These are phyloP conservation scores for Globomyces pollinis-pini DNA, from an alignment of 192 early-diverging fungal species.

Conservation along the genomic window DNA sequence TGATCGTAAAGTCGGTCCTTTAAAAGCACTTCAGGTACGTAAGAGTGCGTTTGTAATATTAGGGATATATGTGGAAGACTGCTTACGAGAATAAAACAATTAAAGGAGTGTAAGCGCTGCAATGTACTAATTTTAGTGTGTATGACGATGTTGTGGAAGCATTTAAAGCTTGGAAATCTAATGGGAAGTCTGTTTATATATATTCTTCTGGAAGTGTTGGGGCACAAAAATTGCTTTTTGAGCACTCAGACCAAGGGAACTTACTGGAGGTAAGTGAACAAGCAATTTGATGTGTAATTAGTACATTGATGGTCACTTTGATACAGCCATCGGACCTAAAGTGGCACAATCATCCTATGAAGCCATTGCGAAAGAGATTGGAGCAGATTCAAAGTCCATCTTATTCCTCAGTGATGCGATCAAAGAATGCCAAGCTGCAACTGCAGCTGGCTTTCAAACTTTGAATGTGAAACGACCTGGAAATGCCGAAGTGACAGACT, in stretches of 20 bases:
- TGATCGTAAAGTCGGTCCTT: conserved; percentile 84
- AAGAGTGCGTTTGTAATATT: conserved; percentile 75
- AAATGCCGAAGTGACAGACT: conserved; percentile 6
- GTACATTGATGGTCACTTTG: conserved; percentile 82
- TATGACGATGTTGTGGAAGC: conserved; percentile 81
- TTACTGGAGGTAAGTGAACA: no score
- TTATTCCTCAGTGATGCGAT: conserved; percentile 93
- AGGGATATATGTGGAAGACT: conserved; percentile 92
- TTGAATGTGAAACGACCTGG: background rate
- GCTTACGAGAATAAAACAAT: conserved; percentile 75
- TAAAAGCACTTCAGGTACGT: conserved; percentile 20
- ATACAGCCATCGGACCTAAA: conserved; percentile 85
- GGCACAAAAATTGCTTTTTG: conserved; percentile 92
- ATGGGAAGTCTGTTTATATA: conserved; percentile 69
- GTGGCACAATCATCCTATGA: conserved; percentile 59
- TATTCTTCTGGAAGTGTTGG: conserved; percentile 93
- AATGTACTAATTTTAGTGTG: no score
- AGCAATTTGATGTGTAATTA: no score
- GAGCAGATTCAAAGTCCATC: conserved; percentile 34
- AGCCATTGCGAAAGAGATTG: conserved; percentile 66
- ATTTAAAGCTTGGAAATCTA: conserved; percentile 59
- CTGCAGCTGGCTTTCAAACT: background rate
- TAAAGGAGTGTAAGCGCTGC: no score
- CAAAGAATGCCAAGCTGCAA: conserved; percentile 19
- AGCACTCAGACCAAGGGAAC: conserved; percentile 71